Evolutionary conservation across 495 filamentous ascomycete species (phyloP).

Genomic region (Tuber magnatum): DNA sequence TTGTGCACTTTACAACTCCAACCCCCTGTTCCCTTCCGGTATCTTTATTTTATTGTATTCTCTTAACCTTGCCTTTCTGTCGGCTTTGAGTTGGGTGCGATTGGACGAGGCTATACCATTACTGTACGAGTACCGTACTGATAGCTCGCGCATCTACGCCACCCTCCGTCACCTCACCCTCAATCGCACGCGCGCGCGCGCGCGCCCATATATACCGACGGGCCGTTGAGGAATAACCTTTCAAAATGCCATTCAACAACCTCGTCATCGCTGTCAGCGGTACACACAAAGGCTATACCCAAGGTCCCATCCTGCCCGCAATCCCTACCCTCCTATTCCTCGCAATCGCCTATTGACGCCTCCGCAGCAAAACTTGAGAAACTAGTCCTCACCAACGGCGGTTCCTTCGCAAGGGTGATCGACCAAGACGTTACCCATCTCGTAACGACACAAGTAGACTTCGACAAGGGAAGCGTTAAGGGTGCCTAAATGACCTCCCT

Average conservation of each 20-base stretch:
- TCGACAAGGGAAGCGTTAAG: slow-evolving; percentile 46
- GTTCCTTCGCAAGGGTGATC: slow-evolving; percentile 46
- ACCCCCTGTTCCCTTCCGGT: too few relatives aligned
- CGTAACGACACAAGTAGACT: slow-evolving; percentile 51
- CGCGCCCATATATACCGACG: not conserved
- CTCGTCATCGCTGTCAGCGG: slow-evolving; percentile 56
- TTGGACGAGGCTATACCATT: too few relatives aligned
- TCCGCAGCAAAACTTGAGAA: slow-evolving; percentile 41
- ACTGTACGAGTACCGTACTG: too few relatives aligned
- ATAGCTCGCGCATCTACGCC: too few relatives aligned
- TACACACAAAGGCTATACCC: slow-evolving; percentile 51
- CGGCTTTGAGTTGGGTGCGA: not conserved
- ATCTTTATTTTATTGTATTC: not conserved
- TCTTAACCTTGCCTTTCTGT: not conserved
- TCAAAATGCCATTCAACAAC: slow-evolving; percentile 16
- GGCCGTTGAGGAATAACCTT: not conserved
- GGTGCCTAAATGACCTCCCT: slow-evolving; percentile 5
- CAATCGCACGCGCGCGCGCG: not conserved
- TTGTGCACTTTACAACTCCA: not conserved
- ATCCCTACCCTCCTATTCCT: not conserved
- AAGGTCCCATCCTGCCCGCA: slow-evolving; percentile 42
- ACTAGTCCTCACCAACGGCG: slow-evolving; percentile 49
- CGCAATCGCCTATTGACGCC: not conserved
- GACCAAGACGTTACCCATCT: slow-evolving; percentile 54
- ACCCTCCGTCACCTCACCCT: not conserved